Evolutionary conservation across 306 rosid genomes (phyloP), one percentile per base, ranked within the genome.

Genomic region (Argentina anserina): DNA sequence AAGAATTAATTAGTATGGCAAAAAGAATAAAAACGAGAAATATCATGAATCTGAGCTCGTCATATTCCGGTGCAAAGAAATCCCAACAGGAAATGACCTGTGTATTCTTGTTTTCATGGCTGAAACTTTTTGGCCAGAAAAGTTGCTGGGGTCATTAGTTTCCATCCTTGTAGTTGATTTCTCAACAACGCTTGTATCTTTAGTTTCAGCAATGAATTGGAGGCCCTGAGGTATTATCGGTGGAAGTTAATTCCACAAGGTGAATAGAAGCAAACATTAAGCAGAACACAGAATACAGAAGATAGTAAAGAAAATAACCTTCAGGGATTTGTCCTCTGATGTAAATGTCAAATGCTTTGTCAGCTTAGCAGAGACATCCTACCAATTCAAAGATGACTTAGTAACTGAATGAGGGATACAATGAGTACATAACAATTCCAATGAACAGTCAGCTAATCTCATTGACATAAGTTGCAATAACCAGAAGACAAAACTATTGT

Each of bases 11-110:
- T 47, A 42, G 65, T 47, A 45, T 26, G 3, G 20, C 15, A 28
- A 13, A 36, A 14, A 45, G 46, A 43, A 23, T 6, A 21, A 66
- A 42, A 17, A 34, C 4, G 42, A 21, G 61, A 58, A 69, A 14
- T 61, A 58, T 76, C 69, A 76, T 18, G 49, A 9, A 33, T 50
- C 67, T 5, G 68, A 84, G 45, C 79, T 80, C 36, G 52, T 46
- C 46, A 79, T 31, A 59, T 59, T 82, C 43, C 41, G 42, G 56
- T 78, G 59, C 67, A 76, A 71, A 42, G 84, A 76, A 63, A 86
- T 79, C 67, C 86, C 86, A 39, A 84, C 75, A 9, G 84, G 86
- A 64, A 76, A 86, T 26, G 84, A 76, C 70, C 88, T 71, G 67
- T 81, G 90, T 69, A 86, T 67, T 81, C 86, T 86, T 64, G 76